Evolutionary conservation across 1,139 yeast genomes (phyloP).

Genomic region (Pneumocystis murina): DNA sequence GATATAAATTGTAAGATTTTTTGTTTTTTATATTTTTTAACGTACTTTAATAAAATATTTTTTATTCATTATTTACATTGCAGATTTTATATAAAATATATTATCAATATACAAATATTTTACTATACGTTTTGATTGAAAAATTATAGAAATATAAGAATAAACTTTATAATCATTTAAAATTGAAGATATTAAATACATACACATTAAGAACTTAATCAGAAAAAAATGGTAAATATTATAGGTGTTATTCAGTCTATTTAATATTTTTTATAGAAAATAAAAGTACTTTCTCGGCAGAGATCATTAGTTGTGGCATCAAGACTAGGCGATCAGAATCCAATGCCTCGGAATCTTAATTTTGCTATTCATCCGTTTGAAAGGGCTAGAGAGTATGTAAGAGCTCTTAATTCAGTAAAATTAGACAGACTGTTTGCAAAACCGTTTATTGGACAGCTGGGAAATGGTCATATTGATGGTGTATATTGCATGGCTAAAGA

Average conservation of each 20-base stretch:
- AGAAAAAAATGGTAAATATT: constrained; percentile 1
- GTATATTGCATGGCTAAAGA: constrained; percentile 81
- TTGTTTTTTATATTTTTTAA: no score
- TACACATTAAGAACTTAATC: not conserved
- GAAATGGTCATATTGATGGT: constrained; percentile 91
- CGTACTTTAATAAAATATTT: no score
- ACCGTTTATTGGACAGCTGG: constrained; percentile 90
- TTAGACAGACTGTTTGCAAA: constrained; percentile 90
- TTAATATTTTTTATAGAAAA: constrained; percentile 34
- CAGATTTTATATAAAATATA: no score
- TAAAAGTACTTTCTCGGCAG: constrained; percentile 80
- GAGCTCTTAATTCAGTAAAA: constrained; percentile 89
- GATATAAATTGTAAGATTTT: no score
- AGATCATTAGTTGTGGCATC: constrained; percentile 66
- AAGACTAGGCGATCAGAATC: constrained; percentile 77
- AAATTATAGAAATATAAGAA: not conserved
- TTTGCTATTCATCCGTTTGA: constrained; percentile 96
- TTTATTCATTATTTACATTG: no score
- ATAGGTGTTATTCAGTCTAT: not conserved
- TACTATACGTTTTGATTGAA: no score
- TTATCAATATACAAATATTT: no score
- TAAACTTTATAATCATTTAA: not conserved
- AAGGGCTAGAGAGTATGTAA: constrained; percentile 87
- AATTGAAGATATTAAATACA: not conserved
- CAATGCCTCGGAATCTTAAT: constrained; percentile 76